Conservation (phyloP, 306 rosid genomes). For the Abrus precatorius region DNA sequence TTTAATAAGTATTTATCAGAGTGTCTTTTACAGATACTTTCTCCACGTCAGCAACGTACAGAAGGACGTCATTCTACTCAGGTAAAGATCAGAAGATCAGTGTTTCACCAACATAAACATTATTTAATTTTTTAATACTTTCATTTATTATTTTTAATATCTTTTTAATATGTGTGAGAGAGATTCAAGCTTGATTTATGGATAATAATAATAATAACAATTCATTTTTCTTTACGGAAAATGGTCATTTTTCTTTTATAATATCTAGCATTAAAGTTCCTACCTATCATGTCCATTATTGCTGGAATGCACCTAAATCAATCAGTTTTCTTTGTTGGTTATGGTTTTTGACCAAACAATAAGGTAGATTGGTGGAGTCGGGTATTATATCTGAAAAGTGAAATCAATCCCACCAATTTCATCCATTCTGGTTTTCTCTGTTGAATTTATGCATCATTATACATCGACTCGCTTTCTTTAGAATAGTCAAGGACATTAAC, state of each 20-base stretch:
- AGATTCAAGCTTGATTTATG: too few species aligned
- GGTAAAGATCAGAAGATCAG: too few species aligned
- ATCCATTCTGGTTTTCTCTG: neutral
- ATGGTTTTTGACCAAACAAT: neutral
- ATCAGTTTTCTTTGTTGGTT: neutral
- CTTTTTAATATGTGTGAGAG: too few species aligned
- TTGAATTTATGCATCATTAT: neutral
- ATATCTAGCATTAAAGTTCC: neutral
- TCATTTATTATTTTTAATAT: too few species aligned
- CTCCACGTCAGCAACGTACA: too few species aligned
- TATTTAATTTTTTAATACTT: too few species aligned
- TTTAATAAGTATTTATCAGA: too few species aligned
- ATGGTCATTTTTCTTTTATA: neutral
- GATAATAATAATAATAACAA: too few species aligned
- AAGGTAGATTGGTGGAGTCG: neutral
- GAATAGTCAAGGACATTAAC: neutral
- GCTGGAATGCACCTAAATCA: neutral
- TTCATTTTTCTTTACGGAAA: neutral
- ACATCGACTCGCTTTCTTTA: conserved; percentile 18
- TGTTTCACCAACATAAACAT: too few species aligned
- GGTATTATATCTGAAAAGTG: neutral
- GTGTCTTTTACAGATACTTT: too few species aligned
- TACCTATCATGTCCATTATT: neutral
- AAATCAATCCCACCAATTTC: neutral
- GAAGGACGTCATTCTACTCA: too few species aligned